A percentile compares a stretch with the other conserved stretches of the same genome.
phyloP scores from a whole-genome alignment of 306 rosid species.

The Vigna trinervia region DNA sequence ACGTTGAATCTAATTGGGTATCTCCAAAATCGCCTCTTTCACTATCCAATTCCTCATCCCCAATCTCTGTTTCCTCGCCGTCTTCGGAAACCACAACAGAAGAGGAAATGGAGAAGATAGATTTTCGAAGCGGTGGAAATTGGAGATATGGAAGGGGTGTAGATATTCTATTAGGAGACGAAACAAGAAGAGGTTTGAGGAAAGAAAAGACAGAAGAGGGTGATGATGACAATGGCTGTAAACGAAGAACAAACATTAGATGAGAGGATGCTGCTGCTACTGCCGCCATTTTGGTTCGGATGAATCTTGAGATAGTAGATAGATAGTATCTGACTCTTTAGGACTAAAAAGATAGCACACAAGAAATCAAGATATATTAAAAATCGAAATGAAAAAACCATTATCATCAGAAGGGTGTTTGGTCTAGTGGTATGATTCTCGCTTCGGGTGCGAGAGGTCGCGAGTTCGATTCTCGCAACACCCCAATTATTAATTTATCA shows the following conservation, averaged over 20 bases:
- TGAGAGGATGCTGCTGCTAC: conserved; percentile 47
- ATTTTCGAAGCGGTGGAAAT: conserved; percentile 16
- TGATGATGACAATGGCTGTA: conserved; percentile 37
- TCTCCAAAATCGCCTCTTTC: conserved; percentile 38
- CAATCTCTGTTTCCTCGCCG: conserved; percentile 33
- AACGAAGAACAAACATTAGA: conserved; percentile 51
- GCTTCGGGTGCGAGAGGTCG: conserved; percentile 77
- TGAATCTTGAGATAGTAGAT: neutral
- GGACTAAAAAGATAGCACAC: neutral
- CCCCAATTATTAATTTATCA: neutral
- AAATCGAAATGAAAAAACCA: rapidly evolving
- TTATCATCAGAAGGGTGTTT: conserved; percentile 45
- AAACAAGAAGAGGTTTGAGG: conserved; percentile 52
- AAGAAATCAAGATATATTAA: too few relatives aligned
- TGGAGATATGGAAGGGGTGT: conserved; percentile 8
- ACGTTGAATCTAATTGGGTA: conserved; percentile 34
- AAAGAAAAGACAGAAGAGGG: conserved; percentile 50
- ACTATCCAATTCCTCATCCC: conserved; percentile 42
- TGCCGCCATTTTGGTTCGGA: conserved; percentile 56
- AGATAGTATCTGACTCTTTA: neutral
- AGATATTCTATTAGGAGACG: conserved; percentile 40
- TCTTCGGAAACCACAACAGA: conserved; percentile 38
- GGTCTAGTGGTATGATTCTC: conserved; percentile 77
- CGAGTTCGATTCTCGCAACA: conserved; percentile 87
- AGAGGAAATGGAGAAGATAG: conserved; percentile 39